These are phyloP conservation scores for Gremmenia infestans DNA, from an alignment of 2,329 filamentous ascomycete species.

Conservation along the genomic window DNA sequence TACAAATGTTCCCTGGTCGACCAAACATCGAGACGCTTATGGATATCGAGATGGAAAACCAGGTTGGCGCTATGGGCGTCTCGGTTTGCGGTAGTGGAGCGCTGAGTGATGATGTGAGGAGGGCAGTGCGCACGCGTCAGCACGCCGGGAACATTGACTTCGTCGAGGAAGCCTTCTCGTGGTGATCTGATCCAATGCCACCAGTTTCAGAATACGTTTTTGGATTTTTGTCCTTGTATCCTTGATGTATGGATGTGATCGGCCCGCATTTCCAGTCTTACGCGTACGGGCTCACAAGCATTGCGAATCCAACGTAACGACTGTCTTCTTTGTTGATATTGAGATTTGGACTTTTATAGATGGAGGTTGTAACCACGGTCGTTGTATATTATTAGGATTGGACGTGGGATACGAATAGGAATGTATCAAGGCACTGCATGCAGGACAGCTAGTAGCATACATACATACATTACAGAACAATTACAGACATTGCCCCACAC, in stretches of 20 bases:
- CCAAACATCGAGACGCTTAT: slow-evolving; percentile 70
- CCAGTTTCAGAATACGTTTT: no score
- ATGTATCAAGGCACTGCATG: background rate
- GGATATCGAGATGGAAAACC: slow-evolving; percentile 67
- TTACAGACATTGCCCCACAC: background rate
- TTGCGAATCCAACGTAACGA: background rate
- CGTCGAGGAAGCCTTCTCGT: slow-evolving; percentile 72
- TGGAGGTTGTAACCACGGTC: slow-evolving; percentile 7
- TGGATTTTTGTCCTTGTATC: no score
- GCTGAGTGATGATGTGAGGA: slow-evolving; percentile 69
- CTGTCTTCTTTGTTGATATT: slow-evolving; percentile 12
- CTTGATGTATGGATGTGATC: background rate
- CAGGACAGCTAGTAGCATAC: background rate
- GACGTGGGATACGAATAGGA: background rate
- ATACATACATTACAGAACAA: background rate
- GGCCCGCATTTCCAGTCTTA: background rate
- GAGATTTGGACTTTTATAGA: background rate
- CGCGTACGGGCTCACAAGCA: background rate
- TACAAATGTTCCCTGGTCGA: slow-evolving; percentile 79
- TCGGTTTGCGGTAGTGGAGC: slow-evolving; percentile 70
- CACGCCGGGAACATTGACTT: slow-evolving; percentile 67
- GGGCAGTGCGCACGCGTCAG: slow-evolving; percentile 60
- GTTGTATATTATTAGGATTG: slow-evolving; percentile 15
- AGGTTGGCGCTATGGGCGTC: slow-evolving; percentile 69
- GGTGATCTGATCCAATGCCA: slow-evolving; percentile 35